A percentile compares a stretch with the other conserved stretches of the same genome.
Evolutionary conservation across 1,139 yeast species (phyloP).

Genomic region (Magnusiomyces ingens): DNA sequence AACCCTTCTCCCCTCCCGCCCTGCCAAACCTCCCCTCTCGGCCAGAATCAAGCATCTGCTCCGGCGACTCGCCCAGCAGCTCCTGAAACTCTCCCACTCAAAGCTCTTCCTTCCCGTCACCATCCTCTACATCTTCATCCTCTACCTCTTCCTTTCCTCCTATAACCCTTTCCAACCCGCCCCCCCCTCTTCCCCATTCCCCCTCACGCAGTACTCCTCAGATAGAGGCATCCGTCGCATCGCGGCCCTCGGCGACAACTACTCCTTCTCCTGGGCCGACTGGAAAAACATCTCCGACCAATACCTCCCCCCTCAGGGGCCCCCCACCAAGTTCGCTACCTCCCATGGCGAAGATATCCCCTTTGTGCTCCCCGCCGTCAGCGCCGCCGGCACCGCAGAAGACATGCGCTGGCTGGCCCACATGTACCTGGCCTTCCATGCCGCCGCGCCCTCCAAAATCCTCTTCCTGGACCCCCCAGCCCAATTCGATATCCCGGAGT

Average conservation of each 20-base stretch:
- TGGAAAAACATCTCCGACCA: conserved; percentile 27
- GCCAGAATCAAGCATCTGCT: no score
- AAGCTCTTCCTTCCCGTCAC: no score
- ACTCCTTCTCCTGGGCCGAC: conserved; percentile 25
- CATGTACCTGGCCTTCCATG: conserved; percentile 22
- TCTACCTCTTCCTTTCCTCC: no score
- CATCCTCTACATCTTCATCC: no score
- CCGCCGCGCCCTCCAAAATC: conserved; percentile 26
- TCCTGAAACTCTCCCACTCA: no score
- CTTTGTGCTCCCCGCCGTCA: conserved; percentile 14
- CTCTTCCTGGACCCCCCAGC: conserved; percentile 18
- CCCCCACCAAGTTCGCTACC: conserved; percentile 6
- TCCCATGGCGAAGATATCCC: not conserved
- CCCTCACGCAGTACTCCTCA: no score
- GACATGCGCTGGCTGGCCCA: conserved; percentile 28
- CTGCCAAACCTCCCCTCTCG: no score
- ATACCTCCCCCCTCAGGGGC: conserved; percentile 10
- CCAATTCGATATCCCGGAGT: conserved; percentile 13
- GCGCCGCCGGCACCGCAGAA: conserved; percentile 21
- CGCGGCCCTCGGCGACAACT: not conserved
- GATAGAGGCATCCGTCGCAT: no score
- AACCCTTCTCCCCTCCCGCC: no score
- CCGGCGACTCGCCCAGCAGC: no score
- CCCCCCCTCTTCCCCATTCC: no score
- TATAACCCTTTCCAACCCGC: no score